phyloP scores from a whole-genome alignment of 352 stramenopile genomes.

The Plasmopara muralis region DNA sequence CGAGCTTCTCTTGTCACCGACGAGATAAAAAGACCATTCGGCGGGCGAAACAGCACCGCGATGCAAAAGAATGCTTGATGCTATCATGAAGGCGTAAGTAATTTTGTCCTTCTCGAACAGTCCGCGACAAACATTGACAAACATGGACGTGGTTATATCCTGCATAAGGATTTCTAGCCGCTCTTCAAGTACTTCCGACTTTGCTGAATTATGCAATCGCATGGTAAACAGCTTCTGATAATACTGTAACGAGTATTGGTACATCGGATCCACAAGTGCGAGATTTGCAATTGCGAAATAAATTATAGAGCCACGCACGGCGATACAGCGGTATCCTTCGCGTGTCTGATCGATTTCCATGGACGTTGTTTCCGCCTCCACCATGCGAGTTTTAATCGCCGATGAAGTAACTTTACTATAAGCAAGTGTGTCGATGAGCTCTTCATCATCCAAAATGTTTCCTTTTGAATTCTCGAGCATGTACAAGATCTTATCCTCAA shows the following conservation, averaged over 20 bases:
- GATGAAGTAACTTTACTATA: conserved; percentile 88
- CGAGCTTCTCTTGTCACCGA: conserved; percentile 77
- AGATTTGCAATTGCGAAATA: conserved; percentile 93
- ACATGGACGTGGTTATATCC: conserved; percentile 90
- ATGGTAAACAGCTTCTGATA: conserved; percentile 91
- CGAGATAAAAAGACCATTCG: conserved; percentile 88
- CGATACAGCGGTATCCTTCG: conserved; percentile 88
- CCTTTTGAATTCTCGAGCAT: conserved; percentile 90
- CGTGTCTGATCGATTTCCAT: conserved; percentile 87
- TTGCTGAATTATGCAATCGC: conserved; percentile 75
- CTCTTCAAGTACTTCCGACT: conserved; percentile 72
- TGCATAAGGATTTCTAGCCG: conserved; percentile 88
- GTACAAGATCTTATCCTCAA: conserved; percentile 93
- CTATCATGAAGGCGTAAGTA: conserved; percentile 92
- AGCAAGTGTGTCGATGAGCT: conserved; percentile 88
- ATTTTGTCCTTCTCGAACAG: conserved; percentile 96
- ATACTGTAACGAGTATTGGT: conserved; percentile 93
- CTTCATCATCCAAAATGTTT: conserved; percentile 93
- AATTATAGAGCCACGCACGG: conserved; percentile 86
- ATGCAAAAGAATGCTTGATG: conserved; percentile 80
- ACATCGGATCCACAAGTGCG: conserved; percentile 91
- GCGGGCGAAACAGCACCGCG: conserved; percentile 47
- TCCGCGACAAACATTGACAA: conserved; percentile 90
- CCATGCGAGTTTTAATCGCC: conserved; percentile 87
- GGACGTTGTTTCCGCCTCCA: conserved; percentile 85